Evolutionary conservation across 2,329 filamentous ascomycete genomes (phyloP).

Genomic region (Colletotrichum theobromicola): DNA sequence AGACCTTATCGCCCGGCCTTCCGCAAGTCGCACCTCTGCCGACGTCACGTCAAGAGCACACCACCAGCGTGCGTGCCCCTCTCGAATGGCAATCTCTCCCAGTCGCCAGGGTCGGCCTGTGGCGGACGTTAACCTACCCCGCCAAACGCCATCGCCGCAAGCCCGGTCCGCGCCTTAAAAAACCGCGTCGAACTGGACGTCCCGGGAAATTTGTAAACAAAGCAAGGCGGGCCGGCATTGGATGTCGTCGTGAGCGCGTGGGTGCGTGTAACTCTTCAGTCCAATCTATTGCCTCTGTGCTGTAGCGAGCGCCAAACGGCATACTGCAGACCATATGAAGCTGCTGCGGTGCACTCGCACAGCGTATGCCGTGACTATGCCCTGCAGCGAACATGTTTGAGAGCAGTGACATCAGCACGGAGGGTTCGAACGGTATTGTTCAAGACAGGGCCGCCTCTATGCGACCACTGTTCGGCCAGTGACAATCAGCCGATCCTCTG

Average conservation of each 20-base stretch:
- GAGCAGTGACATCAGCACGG: not conserved
- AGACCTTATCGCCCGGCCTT: not conserved
- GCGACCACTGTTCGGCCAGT: not conserved
- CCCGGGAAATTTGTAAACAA: constrained; percentile 16
- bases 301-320: not conserved
- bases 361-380: not conserved
- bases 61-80: not conserved
- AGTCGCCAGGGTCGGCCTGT: constrained; percentile 2
- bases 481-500: not conserved
- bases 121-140: not conserved
- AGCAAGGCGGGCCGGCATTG: not conserved
- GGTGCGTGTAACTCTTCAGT: not conserved
- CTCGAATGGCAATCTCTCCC: not conserved
- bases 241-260: not conserved
- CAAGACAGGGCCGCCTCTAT: not conserved
- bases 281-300: not conserved
- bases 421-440: not conserved
- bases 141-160: not conserved
- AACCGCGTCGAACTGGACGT: not conserved
- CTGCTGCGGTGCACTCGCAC: not conserved
- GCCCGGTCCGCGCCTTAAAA: not conserved
- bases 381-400: not conserved
- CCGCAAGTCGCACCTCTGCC: not conserved
- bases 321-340: not conserved
- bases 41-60: not conserved